These are phyloP conservation scores for Solanum rostratum DNA, from an alignment of 257 asterid species.

Conservation along the genomic window DNA sequence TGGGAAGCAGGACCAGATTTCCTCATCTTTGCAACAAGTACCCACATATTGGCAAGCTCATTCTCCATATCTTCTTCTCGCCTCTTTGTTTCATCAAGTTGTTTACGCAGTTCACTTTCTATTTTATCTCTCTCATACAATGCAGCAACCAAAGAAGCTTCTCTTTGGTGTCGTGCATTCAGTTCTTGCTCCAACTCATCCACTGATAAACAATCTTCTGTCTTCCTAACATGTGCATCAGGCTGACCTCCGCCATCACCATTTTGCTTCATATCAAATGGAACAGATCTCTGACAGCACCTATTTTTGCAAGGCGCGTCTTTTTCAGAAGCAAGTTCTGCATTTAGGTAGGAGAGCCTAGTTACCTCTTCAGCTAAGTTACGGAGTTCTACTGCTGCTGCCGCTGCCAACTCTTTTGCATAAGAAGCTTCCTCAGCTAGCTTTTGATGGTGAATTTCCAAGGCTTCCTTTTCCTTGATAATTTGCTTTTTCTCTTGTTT, in stretches of 20 bases:
- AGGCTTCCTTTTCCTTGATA: constrained; percentile 46
- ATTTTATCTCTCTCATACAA: constrained; percentile 63
- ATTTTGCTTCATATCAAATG: constrained; percentile 24
- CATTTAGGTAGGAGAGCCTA: constrained; percentile 67
- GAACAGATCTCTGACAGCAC: constrained; percentile 31
- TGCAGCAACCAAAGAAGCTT: constrained; percentile 72
- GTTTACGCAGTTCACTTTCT: constrained; percentile 62
- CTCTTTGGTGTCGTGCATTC: constrained; percentile 58
- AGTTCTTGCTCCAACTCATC: constrained; percentile 62
- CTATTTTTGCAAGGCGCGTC: constrained; percentile 28
- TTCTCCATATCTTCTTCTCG: constrained; percentile 53
- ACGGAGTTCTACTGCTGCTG: constrained; percentile 81
- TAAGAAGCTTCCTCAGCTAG: constrained; percentile 62
- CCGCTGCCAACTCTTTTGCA: constrained; percentile 76
- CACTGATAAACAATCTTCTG: constrained; percentile 31
- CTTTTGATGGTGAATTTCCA: constrained; percentile 46
- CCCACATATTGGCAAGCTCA: constrained; percentile 65
- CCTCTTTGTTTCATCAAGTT: constrained; percentile 55
- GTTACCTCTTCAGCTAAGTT: constrained; percentile 77
- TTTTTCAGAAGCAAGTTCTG: constrained; percentile 39
- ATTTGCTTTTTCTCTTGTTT: constrained; percentile 56
- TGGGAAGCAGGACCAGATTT: constrained; percentile 19
- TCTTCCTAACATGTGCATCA: constrained; percentile 24
- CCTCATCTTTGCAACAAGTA: constrained; percentile 37
- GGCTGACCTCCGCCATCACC: constrained; percentile 11